These are phyloP conservation scores for Didymella exigua DNA, from an alignment of 2,329 filamentous ascomycete species.

Conservation along the genomic window DNA sequence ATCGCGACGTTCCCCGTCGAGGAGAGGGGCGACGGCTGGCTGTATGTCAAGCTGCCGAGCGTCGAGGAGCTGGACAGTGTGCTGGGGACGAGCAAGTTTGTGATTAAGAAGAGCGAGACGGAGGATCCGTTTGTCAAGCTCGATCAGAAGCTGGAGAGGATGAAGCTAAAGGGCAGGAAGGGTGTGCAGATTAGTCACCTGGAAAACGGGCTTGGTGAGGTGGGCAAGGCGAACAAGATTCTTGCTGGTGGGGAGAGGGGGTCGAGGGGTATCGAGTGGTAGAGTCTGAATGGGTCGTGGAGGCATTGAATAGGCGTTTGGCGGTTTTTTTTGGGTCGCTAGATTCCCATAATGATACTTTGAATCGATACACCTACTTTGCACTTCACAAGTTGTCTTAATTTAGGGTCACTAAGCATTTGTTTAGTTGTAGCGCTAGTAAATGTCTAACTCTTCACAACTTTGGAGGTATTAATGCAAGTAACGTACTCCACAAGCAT, in stretches of 20 bases:
- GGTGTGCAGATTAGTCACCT: constrained; percentile 53
- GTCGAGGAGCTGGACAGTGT: constrained; percentile 79
- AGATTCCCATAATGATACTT: constrained; percentile 6
- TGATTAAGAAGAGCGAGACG: constrained; percentile 73
- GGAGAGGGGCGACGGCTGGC: constrained; percentile 73
- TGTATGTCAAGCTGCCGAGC: constrained; percentile 81
- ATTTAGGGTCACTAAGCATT: background rate
- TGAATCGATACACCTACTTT: background rate
- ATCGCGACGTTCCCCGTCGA: constrained; percentile 84
- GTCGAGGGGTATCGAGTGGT: constrained; percentile 54
- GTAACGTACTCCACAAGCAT: too few species aligned
- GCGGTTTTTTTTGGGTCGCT: background rate
- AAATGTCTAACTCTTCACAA: background rate
- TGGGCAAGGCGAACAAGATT: constrained; percentile 52
- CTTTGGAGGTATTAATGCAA: background rate
- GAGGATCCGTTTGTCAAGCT: constrained; percentile 61
- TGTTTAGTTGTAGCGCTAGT: too few species aligned
- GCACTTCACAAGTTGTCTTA: too few species aligned
- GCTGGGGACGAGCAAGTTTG: constrained; percentile 79
- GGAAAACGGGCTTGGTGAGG: constrained; percentile 51
- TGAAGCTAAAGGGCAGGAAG: constrained; percentile 60
- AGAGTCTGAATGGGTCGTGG: background rate
- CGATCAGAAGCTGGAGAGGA: constrained; percentile 60
- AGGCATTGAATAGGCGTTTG: constrained; percentile 5
- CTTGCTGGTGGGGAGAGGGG: constrained; percentile 55